phyloP scores from a whole-genome alignment of 2,329 filamentous ascomycete genomes.

The Graphiopsis chlorocephala region DNA sequence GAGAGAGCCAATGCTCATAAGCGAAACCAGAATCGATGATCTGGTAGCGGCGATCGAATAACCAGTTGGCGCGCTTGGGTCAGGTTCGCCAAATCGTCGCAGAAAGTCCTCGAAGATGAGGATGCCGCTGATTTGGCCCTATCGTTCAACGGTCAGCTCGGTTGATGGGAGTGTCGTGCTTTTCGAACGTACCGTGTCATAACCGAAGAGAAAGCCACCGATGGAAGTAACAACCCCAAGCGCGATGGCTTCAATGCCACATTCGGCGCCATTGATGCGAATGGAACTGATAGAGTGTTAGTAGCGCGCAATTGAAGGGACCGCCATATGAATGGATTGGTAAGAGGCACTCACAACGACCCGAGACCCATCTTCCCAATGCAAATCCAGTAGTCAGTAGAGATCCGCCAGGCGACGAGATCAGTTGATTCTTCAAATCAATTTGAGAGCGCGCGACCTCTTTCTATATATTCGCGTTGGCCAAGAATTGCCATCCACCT shows the following conservation, averaged over 20 bases:
- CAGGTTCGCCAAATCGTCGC: slow-evolving; percentile 4
- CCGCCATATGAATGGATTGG: background rate
- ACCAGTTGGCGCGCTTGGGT: background rate
- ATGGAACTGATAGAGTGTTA: background rate
- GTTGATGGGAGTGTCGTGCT: background rate
- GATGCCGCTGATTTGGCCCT: slow-evolving; percentile 11
- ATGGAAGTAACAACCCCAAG: slow-evolving; percentile 9
- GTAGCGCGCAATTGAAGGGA: background rate
- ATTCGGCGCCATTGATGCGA: slow-evolving; percentile 9
- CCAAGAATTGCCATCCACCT: background rate
- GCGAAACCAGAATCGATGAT: slow-evolving; percentile 9
- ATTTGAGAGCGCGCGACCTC: background rate
- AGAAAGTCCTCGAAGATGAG: slow-evolving; percentile 9
- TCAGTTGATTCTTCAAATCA: background rate
- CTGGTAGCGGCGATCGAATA: slow-evolving; percentile 2
- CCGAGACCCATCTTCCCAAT: slow-evolving; percentile 8
- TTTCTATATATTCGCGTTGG: slow-evolving; percentile 1
- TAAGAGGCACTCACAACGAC: slow-evolving; percentile 2
- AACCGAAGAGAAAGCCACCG: slow-evolving; percentile 11
- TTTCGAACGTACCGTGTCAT: slow-evolving; percentile 5
- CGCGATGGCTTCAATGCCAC: slow-evolving; percentile 9
- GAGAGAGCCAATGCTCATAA: slow-evolving; percentile 12
- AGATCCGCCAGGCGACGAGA: background rate
- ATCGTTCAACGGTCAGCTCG: background rate
- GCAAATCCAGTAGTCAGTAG: background rate